These are phyloP conservation scores for Aspergillus hiratsukae DNA, from an alignment of 2,329 filamentous ascomycete species.

Conservation along the genomic window DNA sequence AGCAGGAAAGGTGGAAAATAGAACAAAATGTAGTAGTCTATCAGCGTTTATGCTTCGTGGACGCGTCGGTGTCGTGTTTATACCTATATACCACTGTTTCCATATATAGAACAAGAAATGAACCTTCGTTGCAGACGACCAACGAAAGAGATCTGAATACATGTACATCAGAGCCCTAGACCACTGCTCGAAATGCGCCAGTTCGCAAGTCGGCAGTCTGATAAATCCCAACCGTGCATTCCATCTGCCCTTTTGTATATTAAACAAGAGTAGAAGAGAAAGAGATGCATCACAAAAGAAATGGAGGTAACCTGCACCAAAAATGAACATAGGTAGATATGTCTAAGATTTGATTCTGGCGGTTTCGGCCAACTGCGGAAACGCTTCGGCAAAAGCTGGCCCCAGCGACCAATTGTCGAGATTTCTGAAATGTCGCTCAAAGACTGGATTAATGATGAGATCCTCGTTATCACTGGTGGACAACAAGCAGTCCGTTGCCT, in stretches of 20 bases:
- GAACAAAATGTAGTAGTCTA: not conserved
- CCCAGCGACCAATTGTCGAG: constrained; percentile 80
- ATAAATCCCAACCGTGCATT: not conserved
- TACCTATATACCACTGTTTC: not conserved
- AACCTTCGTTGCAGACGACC: not conserved
- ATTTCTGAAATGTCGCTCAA: constrained; percentile 72
- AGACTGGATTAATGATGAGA: constrained; percentile 77
- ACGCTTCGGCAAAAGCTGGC: constrained; percentile 60
- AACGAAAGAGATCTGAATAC: not conserved
- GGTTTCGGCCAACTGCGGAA: constrained; percentile 53
- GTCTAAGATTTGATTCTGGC: constrained; percentile 28
- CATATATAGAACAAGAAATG: not conserved
- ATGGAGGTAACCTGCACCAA: too few relatives aligned
- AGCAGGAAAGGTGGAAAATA: constrained; percentile 20
- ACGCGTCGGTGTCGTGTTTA: not conserved
- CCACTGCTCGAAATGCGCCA: not conserved
- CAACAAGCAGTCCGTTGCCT: constrained; percentile 65
- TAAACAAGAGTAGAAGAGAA: not conserved
- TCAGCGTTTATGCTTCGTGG: not conserved
- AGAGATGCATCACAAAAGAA: not conserved
- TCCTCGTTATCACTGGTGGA: constrained; percentile 52
- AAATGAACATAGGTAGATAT: not conserved
- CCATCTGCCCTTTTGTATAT: not conserved
- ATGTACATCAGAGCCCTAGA: not conserved
- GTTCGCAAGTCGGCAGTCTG: not conserved